Conservation (phyloP, 2,329 filamentous ascomycete species). For the Fusarium luffae region DNA sequence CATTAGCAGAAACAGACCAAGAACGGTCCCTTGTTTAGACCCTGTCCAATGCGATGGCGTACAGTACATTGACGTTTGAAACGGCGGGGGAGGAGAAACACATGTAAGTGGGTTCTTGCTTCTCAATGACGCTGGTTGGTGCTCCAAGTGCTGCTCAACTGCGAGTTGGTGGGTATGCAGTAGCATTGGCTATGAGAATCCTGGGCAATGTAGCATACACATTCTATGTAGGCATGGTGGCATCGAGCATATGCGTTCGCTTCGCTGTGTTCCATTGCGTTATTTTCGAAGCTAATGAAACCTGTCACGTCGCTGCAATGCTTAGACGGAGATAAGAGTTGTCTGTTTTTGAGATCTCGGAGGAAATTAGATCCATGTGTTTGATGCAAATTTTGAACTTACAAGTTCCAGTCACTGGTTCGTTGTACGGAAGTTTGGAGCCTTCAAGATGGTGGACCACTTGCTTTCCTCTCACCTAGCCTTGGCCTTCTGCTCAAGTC, state of each 20-base stretch:
- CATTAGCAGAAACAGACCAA: slow-evolving; percentile 23
- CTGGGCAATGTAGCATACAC: slow-evolving; percentile 1
- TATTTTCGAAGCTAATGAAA: slow-evolving; percentile 1
- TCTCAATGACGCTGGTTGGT: slow-evolving; percentile 14
- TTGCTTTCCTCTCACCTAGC: background rate
- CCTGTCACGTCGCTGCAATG: background rate
- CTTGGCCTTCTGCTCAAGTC: background rate
- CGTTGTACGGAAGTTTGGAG: background rate
- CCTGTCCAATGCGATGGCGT: slow-evolving; percentile 24
- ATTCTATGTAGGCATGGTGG: background rate
- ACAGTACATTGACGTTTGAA: slow-evolving; percentile 35
- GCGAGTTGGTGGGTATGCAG: slow-evolving; percentile 14
- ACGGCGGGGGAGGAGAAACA: slow-evolving; percentile 31
- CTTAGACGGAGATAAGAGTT: slow-evolving; percentile 1
- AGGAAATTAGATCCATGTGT: background rate
- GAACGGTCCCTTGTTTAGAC: slow-evolving; percentile 10
- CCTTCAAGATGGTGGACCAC: slow-evolving; percentile 1
- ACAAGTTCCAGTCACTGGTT: background rate
- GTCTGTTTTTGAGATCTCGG: background rate
- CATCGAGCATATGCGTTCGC: background rate
- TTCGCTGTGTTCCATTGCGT: slow-evolving; percentile 7
- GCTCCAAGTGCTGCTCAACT: slow-evolving; percentile 1
- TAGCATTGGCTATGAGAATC: slow-evolving; percentile 25
- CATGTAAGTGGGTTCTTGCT: background rate
- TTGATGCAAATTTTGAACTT: background rate